Base-by-base conservation (phyloP, 2,329 filamentous ascomycete species). In the Rachicladosporium sp. region DNA sequence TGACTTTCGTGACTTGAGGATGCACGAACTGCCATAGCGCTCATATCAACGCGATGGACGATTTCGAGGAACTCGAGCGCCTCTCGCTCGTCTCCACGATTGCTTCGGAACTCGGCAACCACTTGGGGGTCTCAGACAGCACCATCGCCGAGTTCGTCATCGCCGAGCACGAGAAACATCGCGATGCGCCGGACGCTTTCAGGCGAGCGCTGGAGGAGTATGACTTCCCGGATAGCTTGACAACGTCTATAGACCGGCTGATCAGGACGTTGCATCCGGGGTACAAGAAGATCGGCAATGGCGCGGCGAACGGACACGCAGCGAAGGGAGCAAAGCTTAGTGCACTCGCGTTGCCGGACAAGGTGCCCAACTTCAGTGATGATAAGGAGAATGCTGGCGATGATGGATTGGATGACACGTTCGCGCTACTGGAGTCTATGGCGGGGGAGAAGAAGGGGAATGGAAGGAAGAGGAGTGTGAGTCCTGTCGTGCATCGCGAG, bases 71-170 rank as follows among this genome's bases (percentile, higher is more conserved):
- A 52, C 78, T 98, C 58, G 91, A 98, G 71, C 72, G 93, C 45
- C 74, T 98, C 39, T 94, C 88, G 53, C 79, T 98, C 55, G 87
- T 96, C 41, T 91, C 86, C 37, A 94, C 89, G 62, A 86, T 98
- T 52, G 87, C 87, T 10, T 89, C 83, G 11, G 91, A 98, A 63
- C 72, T 98, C 38, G 82, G 93, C 54, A 98, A 98, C 57, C 85
- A 98, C 64, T 65, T 96, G 43, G 86, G 88, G 41, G 78, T 95
- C 52, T 82, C 76, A 58, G 88, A 98, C 65, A 95, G 93, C 64
- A 94, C 86, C 4, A 77, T 98, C 19, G 88, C 91, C 51, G 91
- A 98, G 63, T 98, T 94, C 58, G 78, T 98, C 54, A 94, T 98
- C 56, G 83, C 83, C 45, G 82, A 94, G 58, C 85, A 93, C 53